A percentile compares a stretch with the other conserved stretches of the same genome.
Evolutionary conservation across 768 basidiomycete genomes (phyloP).

Genomic region (Suillus sp.): DNA sequence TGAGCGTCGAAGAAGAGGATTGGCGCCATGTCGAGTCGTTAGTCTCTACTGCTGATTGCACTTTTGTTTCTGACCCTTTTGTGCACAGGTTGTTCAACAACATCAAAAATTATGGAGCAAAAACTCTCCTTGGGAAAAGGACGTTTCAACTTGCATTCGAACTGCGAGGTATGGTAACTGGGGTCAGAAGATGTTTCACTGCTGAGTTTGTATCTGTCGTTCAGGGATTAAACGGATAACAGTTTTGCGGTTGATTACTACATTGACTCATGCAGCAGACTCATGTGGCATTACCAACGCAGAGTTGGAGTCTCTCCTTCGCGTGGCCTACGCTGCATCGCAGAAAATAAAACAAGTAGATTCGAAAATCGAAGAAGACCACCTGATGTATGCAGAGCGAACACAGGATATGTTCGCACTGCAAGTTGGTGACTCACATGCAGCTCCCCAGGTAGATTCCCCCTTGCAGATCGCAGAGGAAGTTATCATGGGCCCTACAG

Average conservation of each 20-base stretch:
- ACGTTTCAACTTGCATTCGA: constrained; percentile 23
- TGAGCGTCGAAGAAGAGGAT: constrained; percentile 28
- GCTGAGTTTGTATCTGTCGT: neutral
- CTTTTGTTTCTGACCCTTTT: neutral
- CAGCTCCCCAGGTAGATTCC: constrained; percentile 19
- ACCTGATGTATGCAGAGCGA: constrained; percentile 19
- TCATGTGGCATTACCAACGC: constrained; percentile 18
- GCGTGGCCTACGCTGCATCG: constrained; percentile 22
- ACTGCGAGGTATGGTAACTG: constrained; percentile 19
- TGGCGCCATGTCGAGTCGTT: constrained; percentile 23
- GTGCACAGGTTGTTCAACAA: constrained; percentile 19
- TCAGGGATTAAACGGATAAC: constrained; percentile 26
- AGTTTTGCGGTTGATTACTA: constrained; percentile 29
- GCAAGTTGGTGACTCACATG: constrained; percentile 20
- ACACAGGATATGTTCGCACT: constrained; percentile 25
- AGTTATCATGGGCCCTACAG: constrained; percentile 27
- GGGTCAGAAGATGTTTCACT: neutral
- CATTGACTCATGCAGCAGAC: constrained; percentile 17
- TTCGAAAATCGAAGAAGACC: constrained; percentile 13
- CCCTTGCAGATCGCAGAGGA: constrained; percentile 24
- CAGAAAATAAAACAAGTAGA: constrained; percentile 18
- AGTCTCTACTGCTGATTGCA: constrained; percentile 5
- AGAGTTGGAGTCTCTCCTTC: constrained; percentile 29
- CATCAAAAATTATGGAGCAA: constrained; percentile 24
- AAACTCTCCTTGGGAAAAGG: constrained; percentile 13